These are phyloP conservation scores for Leishmania lainsoni DNA, from an alignment of 208 protist species.

Conservation along the genomic window DNA sequence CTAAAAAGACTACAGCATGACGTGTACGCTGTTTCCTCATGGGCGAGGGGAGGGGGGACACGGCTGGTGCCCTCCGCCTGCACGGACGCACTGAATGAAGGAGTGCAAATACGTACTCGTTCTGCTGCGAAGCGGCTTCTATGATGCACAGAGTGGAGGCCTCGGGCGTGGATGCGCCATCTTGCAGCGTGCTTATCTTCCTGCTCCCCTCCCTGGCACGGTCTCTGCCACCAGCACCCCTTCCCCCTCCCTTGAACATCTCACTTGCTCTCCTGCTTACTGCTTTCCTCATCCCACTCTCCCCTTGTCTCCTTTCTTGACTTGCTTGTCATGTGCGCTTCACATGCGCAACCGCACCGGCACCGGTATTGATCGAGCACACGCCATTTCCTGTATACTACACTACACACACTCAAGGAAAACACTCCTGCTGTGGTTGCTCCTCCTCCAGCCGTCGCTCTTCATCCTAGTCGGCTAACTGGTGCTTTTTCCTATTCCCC, in stretches of 20 bases:
- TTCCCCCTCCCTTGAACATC: background rate
- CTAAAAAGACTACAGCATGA: background rate
- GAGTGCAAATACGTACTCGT: background rate
- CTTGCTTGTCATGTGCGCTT: background rate
- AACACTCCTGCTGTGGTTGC: background rate
- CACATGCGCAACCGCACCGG: background rate
- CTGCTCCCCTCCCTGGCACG: background rate
- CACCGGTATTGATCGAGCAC: background rate
- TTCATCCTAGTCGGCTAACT: background rate
- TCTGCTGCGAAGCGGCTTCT: background rate
- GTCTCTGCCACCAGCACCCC: background rate
- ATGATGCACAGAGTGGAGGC: background rate
- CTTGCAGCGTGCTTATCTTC: background rate
- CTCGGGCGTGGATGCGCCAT: background rate
- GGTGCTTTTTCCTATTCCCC: background rate
- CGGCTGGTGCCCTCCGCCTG: background rate
- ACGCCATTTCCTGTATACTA: background rate
- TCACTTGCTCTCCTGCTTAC: slow-evolving; percentile 1
- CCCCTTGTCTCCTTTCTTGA: background rate
- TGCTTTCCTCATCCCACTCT: background rate
- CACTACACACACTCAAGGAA: background rate
- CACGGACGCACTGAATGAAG: background rate
- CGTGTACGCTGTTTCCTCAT: background rate
- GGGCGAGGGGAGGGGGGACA: background rate
- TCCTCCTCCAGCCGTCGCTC: background rate